Base-by-base conservation (phyloP, 1,139 yeast species). In the Pichia sp. region DNA sequence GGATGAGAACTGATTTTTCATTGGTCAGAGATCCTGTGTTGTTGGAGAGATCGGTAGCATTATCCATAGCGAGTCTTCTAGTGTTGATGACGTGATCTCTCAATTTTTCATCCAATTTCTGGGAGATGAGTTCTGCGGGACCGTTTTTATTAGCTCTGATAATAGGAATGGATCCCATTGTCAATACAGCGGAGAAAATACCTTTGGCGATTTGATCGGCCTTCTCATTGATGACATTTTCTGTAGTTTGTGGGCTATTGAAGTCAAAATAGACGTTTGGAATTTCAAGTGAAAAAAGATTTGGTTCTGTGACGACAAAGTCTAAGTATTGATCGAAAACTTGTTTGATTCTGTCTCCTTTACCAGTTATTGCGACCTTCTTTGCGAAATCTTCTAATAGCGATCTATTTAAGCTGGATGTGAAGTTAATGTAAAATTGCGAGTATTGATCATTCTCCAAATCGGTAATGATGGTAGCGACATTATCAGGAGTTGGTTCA, bases 121-220 rank as follows among this genome's bases (percentile, higher is more conserved):
- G 82, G 3, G 97, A 95, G 21, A 91, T 83, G 55, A 87, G 72
- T 56, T 91, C 97, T 1, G 97, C 96, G 0, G 99, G 94, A 2
- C 96, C 96, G 35, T 94, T 93, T 35, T 82, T 70, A 31, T 93
- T 88, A 34, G 96, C 82, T 50, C 99, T 73, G 44, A 91, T 86
- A 35, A 91, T 77, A 3, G 99, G 99, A 24, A 91, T 74, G 14
- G 76, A 67, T 14, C 82, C 85, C 52, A 78, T 65, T 4, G 96
- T 87, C 42, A 91, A 69, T 15, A 91, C 69, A 6, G 83, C 70
- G 28, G 93, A 82, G 52, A 85, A 81, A 32, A 91, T 60, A 0
- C 97, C 96, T 46, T 69, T 72, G 13, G 94, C 85, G 36, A 91
- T 77, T 22, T 61, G 58, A 42, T 78, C 82, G 18, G 93, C 87